Base-by-base conservation (phyloP, 345 rosid species). In the Populus deltoides region DNA sequence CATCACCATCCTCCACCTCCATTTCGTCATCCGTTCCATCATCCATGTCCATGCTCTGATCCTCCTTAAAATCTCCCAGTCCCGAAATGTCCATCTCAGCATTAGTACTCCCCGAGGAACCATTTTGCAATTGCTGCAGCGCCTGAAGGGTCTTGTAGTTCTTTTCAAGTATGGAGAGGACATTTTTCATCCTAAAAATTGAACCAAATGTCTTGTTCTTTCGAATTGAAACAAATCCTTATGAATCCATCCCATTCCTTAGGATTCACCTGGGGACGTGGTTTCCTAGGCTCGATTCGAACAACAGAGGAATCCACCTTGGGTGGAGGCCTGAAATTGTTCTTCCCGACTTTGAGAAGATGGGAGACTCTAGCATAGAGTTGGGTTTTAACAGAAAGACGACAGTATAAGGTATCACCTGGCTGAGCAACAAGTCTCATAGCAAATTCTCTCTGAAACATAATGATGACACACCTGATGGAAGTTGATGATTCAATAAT, bases 231-330 rank as follows among this genome's bases (percentile, higher is more conserved):
- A 85, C 99, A 95, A 65, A 93, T 84, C 66, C 99, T 80, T 55
- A 90, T 81, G 74, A 93, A 83, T 22, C 99, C 99, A 82, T 95
- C 98, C 97, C 94, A 95, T 74, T 93, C 98, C 80, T 90, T 90
- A 2, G 80, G 81, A 79, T 92, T 91, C 10, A 91, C 88, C 49
- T 89, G 87, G 0, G 97, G 98, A 1, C 75, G 80, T 0, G 94
- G 99, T 62, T 79, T 94, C 87, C 97, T 85, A 0, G 98, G 99
- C 75, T 95, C 97, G 11, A 95, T 92, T 24, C 99, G 80, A 72
- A 95, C 99, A 13, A 95, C 97, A 8, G 99, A 93, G 27, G 98
- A 95, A 75, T 95, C 99, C 29, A 95, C 99, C 84, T 95, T 95
- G 0, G 98, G 98, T 0, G 99, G 98, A 1, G 99, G 99, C 35